A percentile compares a stretch with the other conserved stretches of the same genome.
Conservation (phyloP, 768 basidiomycete species). For the Suillus cothurnatus region DNA sequence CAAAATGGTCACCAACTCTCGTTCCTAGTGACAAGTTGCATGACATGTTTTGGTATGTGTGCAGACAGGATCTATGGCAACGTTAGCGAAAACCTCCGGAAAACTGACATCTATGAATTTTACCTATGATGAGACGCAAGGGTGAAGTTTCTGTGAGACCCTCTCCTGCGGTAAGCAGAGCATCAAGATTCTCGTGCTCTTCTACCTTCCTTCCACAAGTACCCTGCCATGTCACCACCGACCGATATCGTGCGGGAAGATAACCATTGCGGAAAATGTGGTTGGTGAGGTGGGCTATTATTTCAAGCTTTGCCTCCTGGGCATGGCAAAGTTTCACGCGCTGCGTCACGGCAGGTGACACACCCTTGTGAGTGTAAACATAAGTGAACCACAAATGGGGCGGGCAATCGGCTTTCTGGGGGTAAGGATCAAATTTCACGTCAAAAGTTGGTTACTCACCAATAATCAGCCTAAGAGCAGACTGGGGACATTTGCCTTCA, state of each 20-base stretch:
- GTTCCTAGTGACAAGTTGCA: constrained; percentile 8
- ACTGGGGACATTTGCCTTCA: constrained; percentile 44
- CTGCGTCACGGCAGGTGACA: constrained; percentile 39
- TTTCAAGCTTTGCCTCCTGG: constrained; percentile 36
- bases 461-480: constrained; percentile 47
- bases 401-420: constrained; percentile 40
- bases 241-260: constrained; percentile 35
- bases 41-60: constrained; percentile 14
- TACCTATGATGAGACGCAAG: constrained; percentile 24
- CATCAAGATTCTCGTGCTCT: constrained; percentile 29
- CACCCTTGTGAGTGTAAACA: constrained; percentile 37
- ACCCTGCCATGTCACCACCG: constrained; percentile 45
- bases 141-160: constrained; percentile 23
- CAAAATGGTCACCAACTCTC: background rate
- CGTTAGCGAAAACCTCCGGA: background rate
- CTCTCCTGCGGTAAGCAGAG: constrained; percentile 20
- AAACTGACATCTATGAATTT: background rate
- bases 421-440: background rate
- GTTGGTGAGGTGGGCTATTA: constrained; percentile 50
- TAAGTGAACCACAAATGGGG: constrained; percentile 48
- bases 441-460: constrained; percentile 31
- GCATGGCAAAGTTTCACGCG: constrained; percentile 41
- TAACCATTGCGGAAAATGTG: constrained; percentile 46
- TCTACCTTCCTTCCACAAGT: constrained; percentile 36
- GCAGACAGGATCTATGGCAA: constrained; percentile 12